A percentile compares a stretch with the other conserved stretches of the same genome.
These are phyloP conservation scores for Ustilago tritici DNA, from an alignment of 1,284 basidiomycete species.

Conservation along the genomic window DNA sequence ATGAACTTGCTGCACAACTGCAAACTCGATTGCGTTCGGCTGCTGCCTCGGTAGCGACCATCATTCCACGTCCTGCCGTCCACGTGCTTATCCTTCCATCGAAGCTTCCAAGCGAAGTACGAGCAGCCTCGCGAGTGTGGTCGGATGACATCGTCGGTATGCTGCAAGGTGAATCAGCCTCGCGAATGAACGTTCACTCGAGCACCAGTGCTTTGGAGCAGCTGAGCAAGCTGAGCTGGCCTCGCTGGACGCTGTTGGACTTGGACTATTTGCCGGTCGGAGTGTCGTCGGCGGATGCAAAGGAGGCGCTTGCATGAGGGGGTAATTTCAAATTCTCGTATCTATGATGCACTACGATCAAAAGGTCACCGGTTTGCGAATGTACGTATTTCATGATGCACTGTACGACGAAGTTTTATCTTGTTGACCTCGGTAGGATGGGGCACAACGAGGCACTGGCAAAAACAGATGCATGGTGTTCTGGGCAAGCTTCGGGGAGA, in stretches of 20 bases:
- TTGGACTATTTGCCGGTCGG: constrained; percentile 46
- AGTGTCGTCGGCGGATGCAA: constrained; percentile 34
- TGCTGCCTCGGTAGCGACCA: constrained; percentile 4
- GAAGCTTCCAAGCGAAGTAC: constrained; percentile 51
- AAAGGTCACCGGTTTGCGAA: constrained; percentile 9
- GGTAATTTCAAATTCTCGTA: background rate
- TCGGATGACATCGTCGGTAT: constrained; percentile 40
- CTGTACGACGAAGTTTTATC: background rate
- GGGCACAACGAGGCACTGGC: background rate
- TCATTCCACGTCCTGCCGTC: constrained; percentile 46
- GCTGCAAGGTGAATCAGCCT: constrained; percentile 19
- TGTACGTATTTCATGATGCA: background rate
- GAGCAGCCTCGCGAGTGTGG: constrained; percentile 47
- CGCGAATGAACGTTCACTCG: constrained; percentile 47
- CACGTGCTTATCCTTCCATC: constrained; percentile 61
- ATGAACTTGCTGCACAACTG: constrained; percentile 26
- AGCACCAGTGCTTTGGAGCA: constrained; percentile 29
- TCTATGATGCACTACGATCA: constrained; percentile 3
- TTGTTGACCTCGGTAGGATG: background rate
- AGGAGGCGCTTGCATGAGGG: constrained; percentile 19
- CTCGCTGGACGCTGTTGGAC: constrained; percentile 35
- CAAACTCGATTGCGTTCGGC: constrained; percentile 22
- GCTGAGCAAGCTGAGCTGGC: constrained; percentile 29
- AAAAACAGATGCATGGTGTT: background rate
- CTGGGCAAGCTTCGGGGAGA: too few species aligned